Percentiles rank a stretch among this genome's conserved stretches.
Evolutionary conservation across 2,329 filamentous ascomycete genomes (phyloP).

Genomic region (Ophiostoma montium): DNA sequence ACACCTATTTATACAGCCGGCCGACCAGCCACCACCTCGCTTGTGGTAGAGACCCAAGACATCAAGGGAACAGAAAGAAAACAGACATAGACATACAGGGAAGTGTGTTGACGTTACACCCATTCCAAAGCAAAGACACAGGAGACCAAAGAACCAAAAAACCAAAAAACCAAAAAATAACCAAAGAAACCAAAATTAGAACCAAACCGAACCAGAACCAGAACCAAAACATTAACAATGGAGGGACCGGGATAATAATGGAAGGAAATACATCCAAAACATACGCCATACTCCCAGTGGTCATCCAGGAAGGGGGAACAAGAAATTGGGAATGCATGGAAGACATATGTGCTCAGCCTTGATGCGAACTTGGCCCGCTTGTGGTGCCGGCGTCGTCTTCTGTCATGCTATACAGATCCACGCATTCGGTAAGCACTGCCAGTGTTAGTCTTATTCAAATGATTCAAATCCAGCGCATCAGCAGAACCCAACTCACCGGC

Average conservation of each 20-base stretch:
- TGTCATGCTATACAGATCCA: constrained; percentile 31
- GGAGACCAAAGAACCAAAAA: not conserved
- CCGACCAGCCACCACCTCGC: constrained; percentile 1
- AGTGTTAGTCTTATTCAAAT: not conserved
- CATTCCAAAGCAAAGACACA: not conserved
- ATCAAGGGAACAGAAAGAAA: not conserved
- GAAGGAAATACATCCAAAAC: too few species aligned
- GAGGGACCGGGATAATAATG: too few species aligned
- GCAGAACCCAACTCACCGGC: constrained; percentile 44
- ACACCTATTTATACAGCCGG: not conserved
- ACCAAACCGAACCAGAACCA: not conserved
- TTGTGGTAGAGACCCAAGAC: not conserved
- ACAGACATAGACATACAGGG: not conserved
- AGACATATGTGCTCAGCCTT: constrained; percentile 2
- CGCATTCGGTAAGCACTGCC: constrained; percentile 18
- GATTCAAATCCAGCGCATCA: not conserved
- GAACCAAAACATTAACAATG: not conserved
- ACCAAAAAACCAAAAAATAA: not conserved
- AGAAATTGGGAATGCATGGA: too few species aligned
- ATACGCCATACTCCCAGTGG: too few species aligned
- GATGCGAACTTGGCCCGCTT: constrained; percentile 2
- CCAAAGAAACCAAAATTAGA: not conserved
- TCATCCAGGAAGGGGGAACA: too few species aligned
- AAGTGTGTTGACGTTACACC: not conserved
- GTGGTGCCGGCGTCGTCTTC: constrained; percentile 22